Evolutionary conservation across 1,284 basidiomycete genomes (phyloP).

Genomic region (Kalmanozyma brasiliensis): DNA sequence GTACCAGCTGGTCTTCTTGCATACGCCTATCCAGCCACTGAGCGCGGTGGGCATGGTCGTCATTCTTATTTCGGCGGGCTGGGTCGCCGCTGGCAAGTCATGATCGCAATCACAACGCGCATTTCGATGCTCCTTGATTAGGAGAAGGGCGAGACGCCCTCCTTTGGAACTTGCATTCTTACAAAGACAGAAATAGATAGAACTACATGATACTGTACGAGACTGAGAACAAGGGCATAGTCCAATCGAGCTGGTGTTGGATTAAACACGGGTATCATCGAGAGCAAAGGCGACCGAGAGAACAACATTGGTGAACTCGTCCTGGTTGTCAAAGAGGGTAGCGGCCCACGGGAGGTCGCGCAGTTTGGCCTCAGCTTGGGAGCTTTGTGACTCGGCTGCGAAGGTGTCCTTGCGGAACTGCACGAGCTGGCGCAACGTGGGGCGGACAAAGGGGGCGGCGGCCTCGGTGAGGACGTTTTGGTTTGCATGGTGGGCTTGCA

Average conservation of each 20-base stretch:
- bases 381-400: not conserved
- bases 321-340: constrained; percentile 47
- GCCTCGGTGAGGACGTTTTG: constrained; percentile 27
- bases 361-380: constrained; percentile 26
- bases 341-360: constrained; percentile 33
- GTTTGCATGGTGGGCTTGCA: constrained; percentile 25
- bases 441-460: constrained; percentile 18
- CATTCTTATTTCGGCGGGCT: constrained; percentile 48
- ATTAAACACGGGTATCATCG: constrained; percentile 39
- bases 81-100: constrained; percentile 39
- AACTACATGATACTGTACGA: no score
- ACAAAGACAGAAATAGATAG: no score
- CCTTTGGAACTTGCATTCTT: no score
- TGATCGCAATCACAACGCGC: constrained; percentile 1
- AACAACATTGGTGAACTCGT: constrained; percentile 59
- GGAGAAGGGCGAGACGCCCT: no score
- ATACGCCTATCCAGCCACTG: constrained; percentile 42
- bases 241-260: no score
- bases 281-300: constrained; percentile 57
- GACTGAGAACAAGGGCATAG: no score
- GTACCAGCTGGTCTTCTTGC: constrained; percentile 50
- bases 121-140: no score
- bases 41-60: constrained; percentile 44
- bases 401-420: constrained; percentile 30
- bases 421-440: constrained; percentile 49